phyloP scores from a whole-genome alignment of 106 monocot genomes.

The Phalaenopsis aphrodite region DNA sequence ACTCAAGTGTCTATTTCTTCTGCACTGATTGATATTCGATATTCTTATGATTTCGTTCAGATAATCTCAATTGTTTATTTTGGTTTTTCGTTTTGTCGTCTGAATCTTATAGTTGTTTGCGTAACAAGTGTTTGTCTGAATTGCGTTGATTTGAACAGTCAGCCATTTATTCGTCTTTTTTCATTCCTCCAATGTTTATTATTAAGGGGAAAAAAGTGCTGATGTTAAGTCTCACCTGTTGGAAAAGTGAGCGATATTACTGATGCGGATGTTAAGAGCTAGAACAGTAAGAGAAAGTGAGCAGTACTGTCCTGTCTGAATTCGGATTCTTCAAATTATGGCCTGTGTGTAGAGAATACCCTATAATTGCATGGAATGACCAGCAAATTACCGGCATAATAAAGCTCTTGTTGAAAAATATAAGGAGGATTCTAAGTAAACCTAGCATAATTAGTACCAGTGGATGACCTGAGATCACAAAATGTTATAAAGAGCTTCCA shows the following conservation, averaged over 20 bases:
- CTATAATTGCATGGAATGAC: neutral
- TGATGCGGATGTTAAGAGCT: neutral
- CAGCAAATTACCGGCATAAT: neutral
- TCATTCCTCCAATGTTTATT: neutral
- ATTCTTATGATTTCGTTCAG: neutral
- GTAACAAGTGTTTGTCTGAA: neutral
- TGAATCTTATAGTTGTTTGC: neutral
- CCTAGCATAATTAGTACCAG: neutral
- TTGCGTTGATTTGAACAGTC: neutral
- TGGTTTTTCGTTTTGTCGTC: neutral
- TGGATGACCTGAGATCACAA: neutral
- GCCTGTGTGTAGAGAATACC: neutral
- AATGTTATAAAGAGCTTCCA: neutral
- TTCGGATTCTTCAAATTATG: too few relatives aligned
- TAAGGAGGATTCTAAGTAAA: neutral
- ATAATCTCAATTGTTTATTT: neutral
- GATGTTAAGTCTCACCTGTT: neutral
- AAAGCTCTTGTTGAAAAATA: neutral
- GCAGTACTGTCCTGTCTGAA: too few relatives aligned
- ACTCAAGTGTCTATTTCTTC: neutral
- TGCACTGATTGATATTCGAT: neutral
- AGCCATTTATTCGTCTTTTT: neutral
- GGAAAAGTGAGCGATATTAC: neutral
- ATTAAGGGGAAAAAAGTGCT: too few relatives aligned
- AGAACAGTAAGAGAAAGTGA: neutral